Evolutionary conservation across 345 rosid species (phyloP).

Genomic region (Syzygium jambos): DNA sequence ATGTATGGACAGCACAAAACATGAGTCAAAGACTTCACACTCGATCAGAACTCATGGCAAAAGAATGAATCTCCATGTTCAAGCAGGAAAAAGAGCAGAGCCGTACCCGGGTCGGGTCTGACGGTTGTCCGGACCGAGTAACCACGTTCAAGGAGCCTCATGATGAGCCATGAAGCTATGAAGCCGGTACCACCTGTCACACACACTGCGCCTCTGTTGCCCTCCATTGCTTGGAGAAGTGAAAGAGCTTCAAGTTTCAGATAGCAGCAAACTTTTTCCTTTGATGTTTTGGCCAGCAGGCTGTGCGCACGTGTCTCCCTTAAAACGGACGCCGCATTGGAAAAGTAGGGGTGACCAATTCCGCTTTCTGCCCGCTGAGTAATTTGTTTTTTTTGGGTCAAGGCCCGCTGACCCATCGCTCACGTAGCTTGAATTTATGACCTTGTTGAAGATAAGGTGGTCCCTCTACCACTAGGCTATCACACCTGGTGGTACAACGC

Average conservation of each 20-base stretch:
- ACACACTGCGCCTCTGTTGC: constrained; percentile 21
- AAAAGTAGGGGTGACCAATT: neutral
- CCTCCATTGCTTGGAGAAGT: neutral
- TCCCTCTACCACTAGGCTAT: neutral
- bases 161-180: constrained; percentile 50
- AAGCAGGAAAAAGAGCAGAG: neutral
- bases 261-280: neutral
- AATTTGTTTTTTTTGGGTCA: too few relatives aligned
- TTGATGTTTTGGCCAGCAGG: neutral
- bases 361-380: neutral
- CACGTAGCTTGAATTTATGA: neutral
- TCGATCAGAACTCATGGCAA: neutral
- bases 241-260: neutral
- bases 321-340: neutral
- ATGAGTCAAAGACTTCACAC: neutral
- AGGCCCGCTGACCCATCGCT: too few relatives aligned
- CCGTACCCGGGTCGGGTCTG: constrained; percentile 22
- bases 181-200: constrained; percentile 54
- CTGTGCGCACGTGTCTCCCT: neutral
- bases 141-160: constrained; percentile 40
- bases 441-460: neutral
- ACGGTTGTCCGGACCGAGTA: constrained; percentile 43
- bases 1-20: neutral
- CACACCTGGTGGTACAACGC: neutral
- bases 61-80: neutral